Evolutionary conservation across 371 early-diverging fungal genomes (phyloP).

Genomic region (Nematocida homosporus): DNA sequence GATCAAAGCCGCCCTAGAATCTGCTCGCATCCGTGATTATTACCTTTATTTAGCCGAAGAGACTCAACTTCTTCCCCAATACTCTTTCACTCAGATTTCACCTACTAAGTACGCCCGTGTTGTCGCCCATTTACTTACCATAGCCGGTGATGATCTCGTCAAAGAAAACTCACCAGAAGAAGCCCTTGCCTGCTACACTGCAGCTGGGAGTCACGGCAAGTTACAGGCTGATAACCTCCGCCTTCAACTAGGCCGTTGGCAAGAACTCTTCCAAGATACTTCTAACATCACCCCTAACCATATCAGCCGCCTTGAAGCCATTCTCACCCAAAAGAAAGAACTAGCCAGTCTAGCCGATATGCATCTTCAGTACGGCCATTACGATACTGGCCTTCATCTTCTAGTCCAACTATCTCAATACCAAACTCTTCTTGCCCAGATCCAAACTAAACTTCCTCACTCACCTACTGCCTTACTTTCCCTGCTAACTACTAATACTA

Average conservation of each 20-base stretch:
- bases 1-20: not conserved
- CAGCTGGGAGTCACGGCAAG: not conserved
- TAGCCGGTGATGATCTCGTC: conserved; percentile 5
- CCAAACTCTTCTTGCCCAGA: not conserved
- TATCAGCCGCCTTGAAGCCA: conserved; percentile 16
- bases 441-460: not conserved
- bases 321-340: conserved; percentile 30
- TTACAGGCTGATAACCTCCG: not conserved
- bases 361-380: conserved; percentile 11
- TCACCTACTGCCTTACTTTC: not conserved
- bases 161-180: conserved; percentile 21
- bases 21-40: not conserved
- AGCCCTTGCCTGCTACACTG: conserved; percentile 26
- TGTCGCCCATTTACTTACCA: not conserved
- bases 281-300: not conserved
- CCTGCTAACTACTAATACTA: not conserved
- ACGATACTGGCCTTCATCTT: not conserved
- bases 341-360: conserved; percentile 4
- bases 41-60: not conserved
- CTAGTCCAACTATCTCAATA: conserved; percentile 24
- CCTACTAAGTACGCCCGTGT: not conserved
- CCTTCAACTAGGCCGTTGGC: conserved; percentile 34
- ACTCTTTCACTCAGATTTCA: not conserved
- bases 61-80: not conserved
- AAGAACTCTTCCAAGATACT: conserved; percentile 30